Conservation (phyloP, 163 green algal genomes). For the Scenedesmus sp. region DNA sequence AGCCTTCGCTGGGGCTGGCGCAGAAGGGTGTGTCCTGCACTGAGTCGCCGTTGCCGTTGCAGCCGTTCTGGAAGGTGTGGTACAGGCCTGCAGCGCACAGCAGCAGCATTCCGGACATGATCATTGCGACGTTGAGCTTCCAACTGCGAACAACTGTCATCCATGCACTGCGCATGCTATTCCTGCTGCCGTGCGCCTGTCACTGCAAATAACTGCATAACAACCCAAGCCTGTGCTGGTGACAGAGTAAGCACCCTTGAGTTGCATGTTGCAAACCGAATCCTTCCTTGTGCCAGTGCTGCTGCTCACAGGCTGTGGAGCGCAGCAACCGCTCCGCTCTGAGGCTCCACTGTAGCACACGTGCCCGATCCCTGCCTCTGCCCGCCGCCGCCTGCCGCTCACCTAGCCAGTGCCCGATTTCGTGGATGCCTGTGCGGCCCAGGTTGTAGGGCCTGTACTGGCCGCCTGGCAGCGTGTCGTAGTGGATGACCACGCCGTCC, state of each 20-base stretch:
- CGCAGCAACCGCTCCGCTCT: too few species aligned
- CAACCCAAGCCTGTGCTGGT: too few species aligned
- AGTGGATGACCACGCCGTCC: constrained; percentile 54
- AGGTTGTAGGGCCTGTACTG: constrained; percentile 54
- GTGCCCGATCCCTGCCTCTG: neutral
- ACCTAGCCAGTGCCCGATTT: constrained; percentile 52
- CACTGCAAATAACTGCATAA: too few species aligned
- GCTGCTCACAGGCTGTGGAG: too few species aligned
- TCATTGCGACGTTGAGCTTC: too few species aligned
- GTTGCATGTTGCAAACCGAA: too few species aligned
- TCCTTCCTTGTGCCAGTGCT: too few species aligned
- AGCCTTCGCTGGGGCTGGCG: constrained; percentile 48
- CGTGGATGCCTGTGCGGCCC: constrained; percentile 48
- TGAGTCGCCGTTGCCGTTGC: constrained; percentile 35
- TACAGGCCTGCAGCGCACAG: constrained; percentile 25
- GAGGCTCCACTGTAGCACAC: neutral
- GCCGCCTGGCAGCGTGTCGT: constrained; percentile 50
- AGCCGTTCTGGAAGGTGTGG: constrained; percentile 54
- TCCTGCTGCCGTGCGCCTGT: too few species aligned
- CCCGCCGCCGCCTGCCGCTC: neutral
- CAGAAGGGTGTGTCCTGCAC: constrained; percentile 50
- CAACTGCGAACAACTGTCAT: too few species aligned
- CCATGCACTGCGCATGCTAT: too few species aligned
- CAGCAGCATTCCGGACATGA: neutral
- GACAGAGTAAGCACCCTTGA: too few species aligned